Base-by-base conservation (phyloP, 129 eudicot species). In the Silybum marianum region DNA sequence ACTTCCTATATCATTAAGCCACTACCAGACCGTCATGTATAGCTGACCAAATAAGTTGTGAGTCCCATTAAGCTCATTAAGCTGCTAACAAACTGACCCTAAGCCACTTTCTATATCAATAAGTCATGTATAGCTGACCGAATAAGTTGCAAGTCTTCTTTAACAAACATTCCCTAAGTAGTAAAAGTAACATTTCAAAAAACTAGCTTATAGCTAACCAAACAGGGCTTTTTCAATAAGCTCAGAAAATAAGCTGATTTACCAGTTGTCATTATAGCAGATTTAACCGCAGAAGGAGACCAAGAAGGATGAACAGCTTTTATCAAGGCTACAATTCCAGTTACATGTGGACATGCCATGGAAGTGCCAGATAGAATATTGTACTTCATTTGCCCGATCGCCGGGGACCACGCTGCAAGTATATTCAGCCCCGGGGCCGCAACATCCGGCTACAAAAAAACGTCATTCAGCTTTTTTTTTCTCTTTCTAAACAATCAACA, bases 221-320 rank as follows among this genome's bases (percentile, higher is more conserved):
- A 58, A 58, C 24, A 1, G 2, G 3, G n/a, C 9, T 58, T 58
- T 18, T 58, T 58, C 66, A 58, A 58, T 58, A 58, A 58, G 23
- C 66, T 58, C 66, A 58, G 18, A 54, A 16, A 54, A 54, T 54
- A 54, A 58, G 66, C 23, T 0, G 2, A 7, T 68, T 82, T 83
- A 94, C 98, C 98, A 0, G 97, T 92, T 30, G 98, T 90, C 97
- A 94, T 92, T 72, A 94, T 86, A 25, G 98, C 98, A 26, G 98
- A 94, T 86, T 94, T 94, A 77, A 94, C 89, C 1, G 97, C 93
- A 11, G 98, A 90, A 16, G 97, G 97, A 21, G 97, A 88, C 97
- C 98, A 94, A 19, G 90, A 85, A 23, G 93, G 92, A 89, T 92
- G 92, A 39, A 92, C 90, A 14, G 96, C 79, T 87, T 89, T 94